Evolutionary conservation across 1,284 basidiomycete species (phyloP), one percentile per base, ranked within the genome.

Genomic region (Trichosporon ovoides): DNA sequence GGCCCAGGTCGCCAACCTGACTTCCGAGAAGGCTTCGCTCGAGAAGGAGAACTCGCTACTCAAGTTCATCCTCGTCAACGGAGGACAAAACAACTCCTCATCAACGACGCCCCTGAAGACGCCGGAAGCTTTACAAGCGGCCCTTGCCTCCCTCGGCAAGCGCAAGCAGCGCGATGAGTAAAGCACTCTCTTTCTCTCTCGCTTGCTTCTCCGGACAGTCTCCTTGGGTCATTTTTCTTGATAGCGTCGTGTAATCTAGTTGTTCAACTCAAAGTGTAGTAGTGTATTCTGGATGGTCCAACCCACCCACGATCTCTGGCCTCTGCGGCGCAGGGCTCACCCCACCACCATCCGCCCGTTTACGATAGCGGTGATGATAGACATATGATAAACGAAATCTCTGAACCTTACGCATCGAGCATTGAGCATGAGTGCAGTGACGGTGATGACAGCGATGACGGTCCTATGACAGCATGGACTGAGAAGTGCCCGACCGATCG

Each of bases 31-130:
- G 77, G 90, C 92, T 71, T 87, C 85, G 0, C 81, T 98, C 52
- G 82, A 91, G 59, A 84, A 91, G 59, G 95, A 98, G 80, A 98
- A 98, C 73, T 88, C 88, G 11, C 93, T 94, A 88, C 77, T 98
- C 64, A 92, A 95, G 79, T 90, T 91, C 3, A 80, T 98, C 37
- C 91, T 98, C 24, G 87, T 94, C 7, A 90, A 89, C 37, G 89
- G 91, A 24, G 43, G 43, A 46, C 43, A 90, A 60, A 24, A 63
- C 65, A 4, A 38, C 61, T 38, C 55, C 34, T 18, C 20, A 12
- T 31, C 28, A 4, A 31, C 5, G 5, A 46, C 38, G 40, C 35
- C 37, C 11, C 43, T 46, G 5, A 46, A 46, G 43, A 40, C 78
- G 28, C 53, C 61, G 20, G 64, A 65, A 35, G 62, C 66, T 5